Base-by-base conservation (phyloP, 2,329 filamentous ascomycete species). In the Emericellopsis atlantica region DNA sequence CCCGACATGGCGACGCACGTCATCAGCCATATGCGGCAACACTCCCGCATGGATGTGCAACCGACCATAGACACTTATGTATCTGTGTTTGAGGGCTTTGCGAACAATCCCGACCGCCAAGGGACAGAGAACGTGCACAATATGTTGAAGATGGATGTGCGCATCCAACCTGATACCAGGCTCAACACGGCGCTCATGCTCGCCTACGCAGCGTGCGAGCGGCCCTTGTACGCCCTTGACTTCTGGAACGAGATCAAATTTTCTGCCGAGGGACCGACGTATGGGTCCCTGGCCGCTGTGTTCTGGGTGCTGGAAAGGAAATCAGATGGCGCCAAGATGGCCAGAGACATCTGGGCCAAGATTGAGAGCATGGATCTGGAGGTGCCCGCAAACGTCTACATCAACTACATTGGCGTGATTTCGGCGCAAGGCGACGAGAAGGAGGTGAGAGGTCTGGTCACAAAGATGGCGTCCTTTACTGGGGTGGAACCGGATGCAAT, bases 21-120 rank as follows among this genome's bases (percentile, higher is more conserved):
- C 29, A 95, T 98, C 59, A 84, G 84, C 12, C 86, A 95, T 56
- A 96, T 96, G 89, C 83, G 88, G n/a, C 73, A 82, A 39, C 81
- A 88, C 47, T 69, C 72, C 21, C 75, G 80, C 43, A 63, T 64
- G 3, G 62, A 66, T 2, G 74, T 76, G 18, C 76, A 82, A 1
- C 87, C 92, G 0, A 80, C 70, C 3, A 60, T 74, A 9, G 79
- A 85, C 36, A 84, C 83, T 5, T 98, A 98, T 54, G 72, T 85
- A 4, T 64, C 71, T 29, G 89, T 81, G 46, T 81, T 96, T 43
- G 75, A 84, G 44, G 85, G 87, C 3, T 74, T 95, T 21, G 80
- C 81, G 4, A 58, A 60, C n/a, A 60, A 62, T 34, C 61, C 62
- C 1, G 63, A 67, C 41, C 24, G 62, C 2, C 78, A 84, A 42